These are phyloP conservation scores for Russula sp. DNA, from an alignment of 768 basidiomycete species.

Conservation along the genomic window DNA sequence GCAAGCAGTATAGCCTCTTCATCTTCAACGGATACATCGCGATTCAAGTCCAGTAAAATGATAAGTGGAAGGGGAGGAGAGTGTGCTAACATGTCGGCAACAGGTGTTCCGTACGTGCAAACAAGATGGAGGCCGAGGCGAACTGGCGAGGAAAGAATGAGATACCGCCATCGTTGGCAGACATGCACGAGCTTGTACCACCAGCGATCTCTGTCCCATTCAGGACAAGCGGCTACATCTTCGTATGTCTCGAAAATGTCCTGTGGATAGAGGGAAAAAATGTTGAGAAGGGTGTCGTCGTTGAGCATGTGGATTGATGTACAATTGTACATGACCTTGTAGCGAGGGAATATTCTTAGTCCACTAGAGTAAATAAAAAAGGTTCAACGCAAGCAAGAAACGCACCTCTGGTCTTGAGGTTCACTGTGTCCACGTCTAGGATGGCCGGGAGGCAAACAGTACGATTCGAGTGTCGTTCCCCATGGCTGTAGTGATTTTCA, in stretches of 20 bases:
- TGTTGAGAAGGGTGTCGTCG: slow-evolving; percentile 1
- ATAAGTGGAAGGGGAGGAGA: slow-evolving; percentile 2
- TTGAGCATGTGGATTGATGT: background rate
- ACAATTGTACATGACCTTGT: background rate
- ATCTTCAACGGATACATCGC: background rate
- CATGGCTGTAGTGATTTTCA: too few species aligned
- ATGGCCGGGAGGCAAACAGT: too few species aligned
- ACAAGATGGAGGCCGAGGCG: background rate
- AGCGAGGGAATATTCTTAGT: background rate
- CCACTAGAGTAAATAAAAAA: background rate
- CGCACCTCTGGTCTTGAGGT: background rate
- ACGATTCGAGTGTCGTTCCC: too few species aligned
- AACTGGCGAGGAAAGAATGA: background rate
- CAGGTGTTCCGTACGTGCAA: background rate
- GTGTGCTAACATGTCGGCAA: background rate
- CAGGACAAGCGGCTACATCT: background rate
- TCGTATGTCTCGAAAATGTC: background rate
- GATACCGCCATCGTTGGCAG: background rate
- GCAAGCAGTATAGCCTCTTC: background rate
- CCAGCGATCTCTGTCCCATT: background rate
- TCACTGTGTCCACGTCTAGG: background rate
- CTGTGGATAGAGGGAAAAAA: background rate
- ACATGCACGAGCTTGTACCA: slow-evolving; percentile 3
- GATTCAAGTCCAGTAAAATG: background rate
- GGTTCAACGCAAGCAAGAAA: background rate